phyloP scores from a whole-genome alignment of 768 basidiomycete species.

The Tulasnella calospora region DNA sequence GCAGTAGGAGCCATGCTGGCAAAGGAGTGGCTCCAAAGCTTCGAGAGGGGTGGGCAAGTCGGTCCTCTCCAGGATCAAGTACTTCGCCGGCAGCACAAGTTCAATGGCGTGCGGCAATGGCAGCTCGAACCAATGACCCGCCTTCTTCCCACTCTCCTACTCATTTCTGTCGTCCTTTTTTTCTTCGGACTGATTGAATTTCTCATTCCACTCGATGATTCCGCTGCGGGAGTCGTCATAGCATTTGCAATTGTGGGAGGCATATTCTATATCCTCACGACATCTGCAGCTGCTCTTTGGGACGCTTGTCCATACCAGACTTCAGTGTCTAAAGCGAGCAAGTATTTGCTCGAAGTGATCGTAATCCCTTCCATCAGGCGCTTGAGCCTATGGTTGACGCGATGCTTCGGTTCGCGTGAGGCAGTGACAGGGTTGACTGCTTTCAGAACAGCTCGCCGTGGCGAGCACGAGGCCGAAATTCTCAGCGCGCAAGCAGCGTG shows the following conservation, averaged over 20 bases:
- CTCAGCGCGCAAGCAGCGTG: background rate
- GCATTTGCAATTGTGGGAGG: background rate
- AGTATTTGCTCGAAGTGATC: conserved; percentile 28
- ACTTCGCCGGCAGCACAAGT: background rate
- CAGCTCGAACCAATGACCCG: background rate
- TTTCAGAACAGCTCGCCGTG: too few species aligned
- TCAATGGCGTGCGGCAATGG: conserved; percentile 1
- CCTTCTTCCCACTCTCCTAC: conserved; percentile 5
- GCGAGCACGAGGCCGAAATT: background rate
- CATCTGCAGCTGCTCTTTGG: background rate
- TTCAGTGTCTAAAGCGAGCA: background rate
- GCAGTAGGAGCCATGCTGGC: conserved; percentile 4
- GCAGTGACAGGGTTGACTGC: too few species aligned
- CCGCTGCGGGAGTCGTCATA: background rate
- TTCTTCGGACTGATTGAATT: background rate
- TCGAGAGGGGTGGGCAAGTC: conserved; percentile 1
- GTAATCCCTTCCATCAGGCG: background rate
- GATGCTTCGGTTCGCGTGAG: background rate
- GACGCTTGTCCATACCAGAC: background rate
- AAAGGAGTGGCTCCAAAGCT: conserved; percentile 10
- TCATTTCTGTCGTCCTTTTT: background rate
- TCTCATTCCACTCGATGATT: background rate
- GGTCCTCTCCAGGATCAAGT: background rate
- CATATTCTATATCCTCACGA: background rate
- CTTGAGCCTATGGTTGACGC: background rate